phyloP scores from a whole-genome alignment of 2,329 filamentous ascomycete species.

The Diaporthe nobilis region DNA sequence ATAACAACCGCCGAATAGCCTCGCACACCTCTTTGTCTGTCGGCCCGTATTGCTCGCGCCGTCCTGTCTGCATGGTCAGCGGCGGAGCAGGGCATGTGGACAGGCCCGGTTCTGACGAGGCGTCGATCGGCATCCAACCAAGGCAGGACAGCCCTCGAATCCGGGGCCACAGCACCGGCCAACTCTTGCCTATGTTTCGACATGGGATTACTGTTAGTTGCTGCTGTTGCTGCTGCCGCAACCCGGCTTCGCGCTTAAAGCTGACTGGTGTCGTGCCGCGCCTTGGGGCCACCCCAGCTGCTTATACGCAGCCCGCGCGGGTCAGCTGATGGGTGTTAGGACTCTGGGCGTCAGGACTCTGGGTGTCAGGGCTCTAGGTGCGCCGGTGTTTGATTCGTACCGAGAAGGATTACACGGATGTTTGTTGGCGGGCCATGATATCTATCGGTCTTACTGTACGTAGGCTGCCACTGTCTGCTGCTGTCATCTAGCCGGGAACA shows the following conservation, averaged over 20 bases:
- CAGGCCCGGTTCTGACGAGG: slow-evolving; percentile 1
- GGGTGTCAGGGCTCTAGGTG: no score
- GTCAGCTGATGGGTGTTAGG: slow-evolving; percentile 25
- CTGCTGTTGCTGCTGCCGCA: not conserved
- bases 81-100: slow-evolving; percentile 1
- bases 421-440: not conserved
- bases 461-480: not conserved
- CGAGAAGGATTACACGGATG: not conserved
- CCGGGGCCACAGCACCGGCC: not conserved
- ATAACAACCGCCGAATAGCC: not conserved
- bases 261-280: not conserved
- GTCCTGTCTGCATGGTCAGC: slow-evolving; percentile 34
- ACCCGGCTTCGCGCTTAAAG: not conserved
- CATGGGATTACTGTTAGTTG: not conserved
- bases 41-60: not conserved
- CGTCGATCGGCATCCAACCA: slow-evolving; percentile 9
- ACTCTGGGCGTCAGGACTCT: not conserved
- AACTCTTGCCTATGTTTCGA: not conserved
- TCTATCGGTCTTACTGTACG: not conserved
- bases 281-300: not conserved
- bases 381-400: not conserved
- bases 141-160: not conserved
- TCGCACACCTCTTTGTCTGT: not conserved
- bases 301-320: slow-evolving; percentile 12
- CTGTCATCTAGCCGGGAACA: not conserved